Percentiles rank a stretch among this genome's conserved stretches.
These are phyloP conservation scores for Linderina pennispora DNA, from an alignment of 192 early-diverging fungal genomes.

Conservation along the genomic window DNA sequence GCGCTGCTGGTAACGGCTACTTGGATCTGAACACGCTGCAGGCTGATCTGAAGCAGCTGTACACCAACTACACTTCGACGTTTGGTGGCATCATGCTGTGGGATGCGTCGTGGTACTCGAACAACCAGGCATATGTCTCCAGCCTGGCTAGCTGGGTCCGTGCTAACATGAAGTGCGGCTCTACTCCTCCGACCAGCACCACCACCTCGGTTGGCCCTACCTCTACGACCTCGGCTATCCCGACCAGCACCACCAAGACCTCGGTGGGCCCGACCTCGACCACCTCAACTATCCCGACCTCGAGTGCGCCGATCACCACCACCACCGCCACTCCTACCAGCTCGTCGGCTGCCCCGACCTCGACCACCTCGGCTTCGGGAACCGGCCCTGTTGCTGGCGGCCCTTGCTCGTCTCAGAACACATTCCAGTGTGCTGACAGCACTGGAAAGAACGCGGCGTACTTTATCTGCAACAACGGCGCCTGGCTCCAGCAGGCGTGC, in stretches of 20 bases:
- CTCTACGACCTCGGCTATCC: not conserved
- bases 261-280: no score
- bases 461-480: slow-evolving; percentile 26
- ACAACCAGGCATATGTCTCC: not conserved
- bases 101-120: not conserved
- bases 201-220: not conserved
- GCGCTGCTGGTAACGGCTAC: slow-evolving; percentile 35
- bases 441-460: slow-evolving; percentile 15
- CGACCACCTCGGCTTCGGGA: not conserved
- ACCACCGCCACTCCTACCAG: no score
- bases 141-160: not conserved
- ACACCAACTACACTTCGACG: slow-evolving; percentile 27
- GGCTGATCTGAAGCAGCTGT: slow-evolving; percentile 20
- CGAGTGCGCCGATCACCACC: no score
- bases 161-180: not conserved
- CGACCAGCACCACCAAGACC: not conserved
- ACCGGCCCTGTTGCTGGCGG: slow-evolving; percentile 17
- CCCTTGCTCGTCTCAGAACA: slow-evolving; percentile 4
- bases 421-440: slow-evolving; percentile 14
- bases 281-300: no score
- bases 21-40: slow-evolving; percentile 16
- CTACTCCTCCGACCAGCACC: not conserved
- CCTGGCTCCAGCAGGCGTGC: slow-evolving; percentile 15
- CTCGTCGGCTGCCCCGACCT: not conserved
- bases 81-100: slow-evolving; percentile 50